These are phyloP conservation scores for Tetradesmus lagerheimii DNA, from an alignment of 139 green algal species.

Conservation along the genomic window DNA sequence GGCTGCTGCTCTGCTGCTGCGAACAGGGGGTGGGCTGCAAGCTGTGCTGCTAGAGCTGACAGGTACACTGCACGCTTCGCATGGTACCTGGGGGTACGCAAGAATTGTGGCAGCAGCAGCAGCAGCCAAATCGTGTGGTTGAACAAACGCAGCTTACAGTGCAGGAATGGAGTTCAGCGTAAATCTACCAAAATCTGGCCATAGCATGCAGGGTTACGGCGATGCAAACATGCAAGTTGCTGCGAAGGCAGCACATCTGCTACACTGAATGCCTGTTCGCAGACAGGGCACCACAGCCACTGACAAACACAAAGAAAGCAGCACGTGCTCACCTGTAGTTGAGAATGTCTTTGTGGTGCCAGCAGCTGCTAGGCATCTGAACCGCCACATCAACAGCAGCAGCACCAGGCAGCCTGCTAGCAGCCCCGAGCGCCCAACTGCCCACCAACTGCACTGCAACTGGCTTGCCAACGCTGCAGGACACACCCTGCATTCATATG, in stretches of 20 bases:
- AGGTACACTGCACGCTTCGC: conserved; percentile 78
- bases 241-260: too few species aligned
- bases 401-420: neutral
- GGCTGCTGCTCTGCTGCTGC: conserved; percentile 45
- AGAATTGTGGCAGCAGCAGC: neutral
- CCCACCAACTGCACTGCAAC: neutral
- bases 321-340: conserved; percentile 73
- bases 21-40: conserved; percentile 50
- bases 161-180: too few species aligned
- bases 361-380: conserved; percentile 70
- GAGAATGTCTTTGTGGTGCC: conserved; percentile 80
- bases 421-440: conserved; percentile 1
- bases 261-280: too few species aligned
- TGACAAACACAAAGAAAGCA: too few species aligned
- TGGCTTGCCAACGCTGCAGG: too few species aligned
- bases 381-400: conserved; percentile 74
- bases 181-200: too few species aligned
- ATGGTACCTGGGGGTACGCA: conserved; percentile 65
- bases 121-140: too few species aligned
- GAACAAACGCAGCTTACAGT: too few species aligned
- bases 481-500: too few species aligned
- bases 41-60: conserved; percentile 49
- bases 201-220: too few species aligned
- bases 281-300: too few species aligned
- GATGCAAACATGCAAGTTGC: too few species aligned